phyloP scores from a whole-genome alignment of 306 rosid genomes.

The Malus asiatica region DNA sequence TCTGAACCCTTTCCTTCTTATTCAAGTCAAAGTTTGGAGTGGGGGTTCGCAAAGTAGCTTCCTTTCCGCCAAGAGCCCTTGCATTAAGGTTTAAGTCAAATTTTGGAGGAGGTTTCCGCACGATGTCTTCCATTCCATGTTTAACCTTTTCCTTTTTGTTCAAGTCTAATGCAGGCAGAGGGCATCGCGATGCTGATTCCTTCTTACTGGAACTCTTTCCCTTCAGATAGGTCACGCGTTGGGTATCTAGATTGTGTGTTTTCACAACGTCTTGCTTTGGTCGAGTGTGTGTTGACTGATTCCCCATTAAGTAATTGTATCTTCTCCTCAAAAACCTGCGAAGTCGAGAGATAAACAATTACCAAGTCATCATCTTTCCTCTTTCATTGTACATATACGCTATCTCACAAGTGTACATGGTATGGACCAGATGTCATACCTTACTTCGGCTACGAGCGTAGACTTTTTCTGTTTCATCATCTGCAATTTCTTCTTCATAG shows the following conservation, averaged over 20 bases:
- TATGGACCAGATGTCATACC: slow-evolving; percentile 32
- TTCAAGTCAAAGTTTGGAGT: slow-evolving; percentile 44
- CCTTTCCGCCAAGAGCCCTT: slow-evolving; percentile 44
- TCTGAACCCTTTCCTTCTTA: slow-evolving; percentile 50
- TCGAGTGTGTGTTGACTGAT: slow-evolving; percentile 35
- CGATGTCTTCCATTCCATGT: slow-evolving; percentile 35
- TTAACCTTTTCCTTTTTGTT: slow-evolving; percentile 41
- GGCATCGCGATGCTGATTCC: slow-evolving; percentile 30
- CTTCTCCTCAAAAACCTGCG: slow-evolving; percentile 76
- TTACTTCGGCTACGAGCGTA: slow-evolving; percentile 63
- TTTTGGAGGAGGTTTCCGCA: slow-evolving; percentile 28
- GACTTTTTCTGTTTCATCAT: slow-evolving; percentile 50
- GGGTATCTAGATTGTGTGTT: slow-evolving; percentile 31
- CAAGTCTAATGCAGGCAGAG: slow-evolving; percentile 15
- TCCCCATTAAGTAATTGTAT: slow-evolving; percentile 41
- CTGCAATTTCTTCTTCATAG: slow-evolving; percentile 53
- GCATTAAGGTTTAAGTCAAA: slow-evolving; percentile 56
- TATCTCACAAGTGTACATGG: background rate
- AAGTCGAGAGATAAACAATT: background rate
- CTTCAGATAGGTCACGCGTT: slow-evolving; percentile 31
- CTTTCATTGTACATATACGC: background rate
- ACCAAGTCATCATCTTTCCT: background rate
- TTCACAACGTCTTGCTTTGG: slow-evolving; percentile 29
- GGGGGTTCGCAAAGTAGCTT: slow-evolving; percentile 36
- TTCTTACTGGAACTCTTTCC: slow-evolving; percentile 44